Conservation (phyloP, 2,329 filamentous ascomycete species). For the Cytospora piceae region DNA sequence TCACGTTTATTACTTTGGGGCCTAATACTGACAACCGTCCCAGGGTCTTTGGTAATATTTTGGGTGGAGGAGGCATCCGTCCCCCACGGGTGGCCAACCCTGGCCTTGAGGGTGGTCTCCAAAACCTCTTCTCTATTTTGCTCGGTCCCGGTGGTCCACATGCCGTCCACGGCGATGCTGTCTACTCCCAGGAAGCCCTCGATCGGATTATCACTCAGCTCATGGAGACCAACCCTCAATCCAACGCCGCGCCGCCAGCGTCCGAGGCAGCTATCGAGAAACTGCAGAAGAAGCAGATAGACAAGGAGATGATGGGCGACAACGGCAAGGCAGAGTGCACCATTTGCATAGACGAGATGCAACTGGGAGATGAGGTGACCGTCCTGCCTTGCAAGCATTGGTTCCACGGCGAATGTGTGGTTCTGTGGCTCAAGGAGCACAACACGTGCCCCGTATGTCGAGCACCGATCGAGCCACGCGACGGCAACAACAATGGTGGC, state of each 20-base stretch:
- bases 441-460: constrained; percentile 90
- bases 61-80: constrained; percentile 41
- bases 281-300: constrained; percentile 72
- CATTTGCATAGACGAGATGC: constrained; percentile 90
- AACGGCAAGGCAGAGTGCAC: constrained; percentile 81
- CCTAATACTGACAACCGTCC: constrained; percentile 39
- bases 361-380: constrained; percentile 72
- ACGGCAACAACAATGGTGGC: constrained; percentile 24
- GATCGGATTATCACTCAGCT: constrained; percentile 86
- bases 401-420: constrained; percentile 86
- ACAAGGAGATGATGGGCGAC: constrained; percentile 67
- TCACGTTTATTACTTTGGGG: constrained; percentile 30
- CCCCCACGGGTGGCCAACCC: constrained; percentile 34
- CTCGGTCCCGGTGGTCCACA: constrained; percentile 53
- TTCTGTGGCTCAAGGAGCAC: constrained; percentile 84
- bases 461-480: constrained; percentile 54
- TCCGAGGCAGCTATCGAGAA: constrained; percentile 72
- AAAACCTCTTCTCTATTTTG: constrained; percentile 56
- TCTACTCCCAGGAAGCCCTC: constrained; percentile 87
- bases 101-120: constrained; percentile 47
- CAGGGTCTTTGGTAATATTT: constrained; percentile 53
- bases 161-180: constrained; percentile 72
- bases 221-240: constrained; percentile 80
- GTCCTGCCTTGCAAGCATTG: constrained; percentile 87
- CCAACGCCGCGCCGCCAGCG: constrained; percentile 82